These are phyloP conservation scores for Cercospora beticola DNA, from an alignment of 2,329 filamentous ascomycete species.

Conservation along the genomic window DNA sequence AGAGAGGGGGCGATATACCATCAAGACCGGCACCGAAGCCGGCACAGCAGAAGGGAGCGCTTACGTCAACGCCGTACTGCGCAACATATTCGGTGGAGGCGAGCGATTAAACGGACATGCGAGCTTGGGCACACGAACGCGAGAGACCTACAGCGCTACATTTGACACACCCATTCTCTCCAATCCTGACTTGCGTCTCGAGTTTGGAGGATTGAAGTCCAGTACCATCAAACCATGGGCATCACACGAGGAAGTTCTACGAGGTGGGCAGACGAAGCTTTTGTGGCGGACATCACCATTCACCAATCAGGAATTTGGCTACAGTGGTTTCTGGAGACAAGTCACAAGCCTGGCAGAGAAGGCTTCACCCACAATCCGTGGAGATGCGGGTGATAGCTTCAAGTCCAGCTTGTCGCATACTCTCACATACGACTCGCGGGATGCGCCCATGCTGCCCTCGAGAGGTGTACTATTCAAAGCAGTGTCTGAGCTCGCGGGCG, in stretches of 20 bases:
- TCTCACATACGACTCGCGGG: slow-evolving; percentile 75
- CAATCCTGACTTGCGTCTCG: slow-evolving; percentile 76
- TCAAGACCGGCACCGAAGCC: slow-evolving; percentile 93
- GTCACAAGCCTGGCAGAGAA: slow-evolving; percentile 72
- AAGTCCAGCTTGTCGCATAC: slow-evolving; percentile 84
- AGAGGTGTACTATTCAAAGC: slow-evolving; percentile 62
- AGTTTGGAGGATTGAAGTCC: slow-evolving; percentile 75
- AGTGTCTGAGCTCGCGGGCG: slow-evolving; percentile 24
- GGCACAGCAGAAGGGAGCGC: slow-evolving; percentile 93
- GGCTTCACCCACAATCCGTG: slow-evolving; percentile 78
- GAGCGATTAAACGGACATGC: slow-evolving; percentile 86
- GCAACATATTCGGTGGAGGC: slow-evolving; percentile 92
- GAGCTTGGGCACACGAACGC: slow-evolving; percentile 82
- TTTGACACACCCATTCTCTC: slow-evolving; percentile 80
- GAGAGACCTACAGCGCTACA: slow-evolving; percentile 84
- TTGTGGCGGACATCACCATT: slow-evolving; percentile 64
- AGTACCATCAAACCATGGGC: slow-evolving; percentile 89
- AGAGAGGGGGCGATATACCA: slow-evolving; percentile 78
- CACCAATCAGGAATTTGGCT: slow-evolving; percentile 73
- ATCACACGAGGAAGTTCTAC: slow-evolving; percentile 85
- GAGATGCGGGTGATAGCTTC: slow-evolving; percentile 84
- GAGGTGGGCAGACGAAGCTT: slow-evolving; percentile 73
- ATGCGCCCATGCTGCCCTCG: slow-evolving; percentile 81
- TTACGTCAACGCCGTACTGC: slow-evolving; percentile 80
- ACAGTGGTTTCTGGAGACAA: slow-evolving; percentile 83